Evolutionary conservation across 257 asterid genomes (phyloP), one percentile per base, ranked within the genome.

Genomic region (Forsythia suspensa): DNA sequence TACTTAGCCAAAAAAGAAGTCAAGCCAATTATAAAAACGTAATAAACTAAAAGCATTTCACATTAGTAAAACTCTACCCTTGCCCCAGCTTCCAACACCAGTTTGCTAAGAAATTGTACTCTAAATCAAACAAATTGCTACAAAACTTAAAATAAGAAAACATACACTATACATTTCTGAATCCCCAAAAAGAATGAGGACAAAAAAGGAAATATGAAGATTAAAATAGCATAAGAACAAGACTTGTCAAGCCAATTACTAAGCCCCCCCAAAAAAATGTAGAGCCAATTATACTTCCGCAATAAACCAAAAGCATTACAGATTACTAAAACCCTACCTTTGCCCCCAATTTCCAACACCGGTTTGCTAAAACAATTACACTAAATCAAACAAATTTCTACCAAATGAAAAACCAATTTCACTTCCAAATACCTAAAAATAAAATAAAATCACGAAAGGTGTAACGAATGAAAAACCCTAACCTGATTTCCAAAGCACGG

Each of bases 401-500:
- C 6, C 12, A 4, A 48, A 13, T 6, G 0, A 77, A 48, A 51
- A 48, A 18, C 11, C 41, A 1, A 63, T 8, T 63, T 29, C 18
- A 24, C 18, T 24, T 63, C 46, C 57, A 41, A 11, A 80, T n/a
- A 40, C 15, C 3, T 3, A 44, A 11, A 34, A 8, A n/a, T 46
- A 41, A 5, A 36, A 44, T 46, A 71, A 36, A 20, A 63, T 8
- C 76, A 73, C 12, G 16, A 48, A 12, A 48, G n/a, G 6, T 29
- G 18, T 46, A 12, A 13, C 57, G 15, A 52, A 21, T 8, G 16
- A 24, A 63, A 80, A 78, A 79, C 38, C 24, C 73, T 74, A 74
- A 96, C 99, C 91, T 90, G 78, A 94, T 92, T 87, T 96, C 99
- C 39, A 96, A 92, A 86, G 97, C 97, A 84, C 99, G 98, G 86